These are phyloP conservation scores for Allium cepa DNA, from an alignment of 106 monocot species.

Conservation along the genomic window DNA sequence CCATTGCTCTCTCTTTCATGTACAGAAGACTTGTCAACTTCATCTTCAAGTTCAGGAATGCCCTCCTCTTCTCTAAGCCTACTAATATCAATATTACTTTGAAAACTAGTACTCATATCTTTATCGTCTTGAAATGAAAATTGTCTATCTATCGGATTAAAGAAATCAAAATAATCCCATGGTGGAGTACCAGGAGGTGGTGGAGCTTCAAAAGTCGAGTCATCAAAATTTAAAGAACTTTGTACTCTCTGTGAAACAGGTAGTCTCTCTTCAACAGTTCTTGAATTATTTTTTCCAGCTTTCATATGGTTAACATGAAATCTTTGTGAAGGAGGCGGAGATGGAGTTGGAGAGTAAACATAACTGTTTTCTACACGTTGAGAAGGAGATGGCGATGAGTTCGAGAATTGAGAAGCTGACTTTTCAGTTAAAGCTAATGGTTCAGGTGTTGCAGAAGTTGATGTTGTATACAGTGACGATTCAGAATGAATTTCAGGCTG, in stretches of 20 bases:
- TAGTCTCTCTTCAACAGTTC: slow-evolving; percentile 52
- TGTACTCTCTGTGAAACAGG: slow-evolving; percentile 41
- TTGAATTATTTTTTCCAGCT: slow-evolving; percentile 33
- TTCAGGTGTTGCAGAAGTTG: slow-evolving; percentile 64
- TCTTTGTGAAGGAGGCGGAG: slow-evolving; percentile 31
- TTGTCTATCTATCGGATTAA: slow-evolving; percentile 63
- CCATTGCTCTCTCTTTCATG: slow-evolving; percentile 33
- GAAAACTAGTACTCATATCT: slow-evolving; percentile 1
- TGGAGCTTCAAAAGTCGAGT: slow-evolving; percentile 24
- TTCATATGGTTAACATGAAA: slow-evolving; percentile 86
- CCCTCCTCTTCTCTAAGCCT: slow-evolving; percentile 61
- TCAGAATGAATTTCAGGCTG: slow-evolving; percentile 48
- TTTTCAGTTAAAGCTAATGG: slow-evolving; percentile 46
- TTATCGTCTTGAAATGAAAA: slow-evolving; percentile 50
- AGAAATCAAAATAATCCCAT: slow-evolving; percentile 89
- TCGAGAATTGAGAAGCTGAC: slow-evolving; percentile 42
- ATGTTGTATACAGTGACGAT: slow-evolving; percentile 53
- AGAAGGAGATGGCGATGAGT: slow-evolving; percentile 54
- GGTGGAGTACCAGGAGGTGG: slow-evolving; percentile 27
- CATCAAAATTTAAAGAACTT: slow-evolving; percentile 27
- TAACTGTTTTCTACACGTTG: slow-evolving; percentile 36
- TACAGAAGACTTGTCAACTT: slow-evolving; percentile 27
- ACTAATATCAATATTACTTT: slow-evolving; percentile 35
- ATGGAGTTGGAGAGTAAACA: slow-evolving; percentile 47
- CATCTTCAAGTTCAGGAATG: slow-evolving; percentile 84